These are phyloP conservation scores for Candida glaebosa DNA, from an alignment of 805 yeast genomes.

Conservation along the genomic window DNA sequence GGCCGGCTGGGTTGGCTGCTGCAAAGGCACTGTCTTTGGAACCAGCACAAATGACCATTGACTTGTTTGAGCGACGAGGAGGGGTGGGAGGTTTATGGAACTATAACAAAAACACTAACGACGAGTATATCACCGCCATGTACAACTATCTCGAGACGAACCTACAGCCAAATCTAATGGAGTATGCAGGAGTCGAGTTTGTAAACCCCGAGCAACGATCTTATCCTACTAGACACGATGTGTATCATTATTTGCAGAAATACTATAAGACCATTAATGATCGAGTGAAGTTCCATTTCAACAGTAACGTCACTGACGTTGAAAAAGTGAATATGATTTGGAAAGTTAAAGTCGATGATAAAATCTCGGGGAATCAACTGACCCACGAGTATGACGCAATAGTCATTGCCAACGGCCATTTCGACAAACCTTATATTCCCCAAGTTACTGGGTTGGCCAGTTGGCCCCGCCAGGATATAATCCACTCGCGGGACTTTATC, in stretches of 20 bases:
- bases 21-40: slow-evolving; percentile 63
- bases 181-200: slow-evolving; percentile 29
- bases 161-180: slow-evolving; percentile 64
- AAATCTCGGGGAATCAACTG: slow-evolving; percentile 2
- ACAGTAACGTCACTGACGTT: slow-evolving; percentile 13
- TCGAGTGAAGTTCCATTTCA: slow-evolving; percentile 9
- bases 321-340: slow-evolving; percentile 11
- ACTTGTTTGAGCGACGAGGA: slow-evolving; percentile 56
- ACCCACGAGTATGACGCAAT: slow-evolving; percentile 31
- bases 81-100: slow-evolving; percentile 83
- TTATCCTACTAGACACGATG: slow-evolving; percentile 62
- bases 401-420: slow-evolving; percentile 38
- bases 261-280: slow-evolving; percentile 38
- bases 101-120: slow-evolving; percentile 11
- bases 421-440: slow-evolving; percentile 34
- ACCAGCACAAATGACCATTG: slow-evolving; percentile 38
- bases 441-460: slow-evolving; percentile 25
- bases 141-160: slow-evolving; percentile 70
- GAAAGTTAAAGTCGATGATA: slow-evolving; percentile 12
- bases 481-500: slow-evolving; percentile 33
- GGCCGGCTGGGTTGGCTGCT: slow-evolving; percentile 68
- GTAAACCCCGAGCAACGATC: slow-evolving; percentile 28
- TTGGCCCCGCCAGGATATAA: slow-evolving; percentile 23
- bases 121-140: slow-evolving; percentile 41
- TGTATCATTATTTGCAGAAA: slow-evolving; percentile 54